Evolutionary conservation across 2,329 filamentous ascomycete genomes (phyloP), one percentile per base, ranked within the genome.

Genomic region (Parastagonospora nodorum): DNA sequence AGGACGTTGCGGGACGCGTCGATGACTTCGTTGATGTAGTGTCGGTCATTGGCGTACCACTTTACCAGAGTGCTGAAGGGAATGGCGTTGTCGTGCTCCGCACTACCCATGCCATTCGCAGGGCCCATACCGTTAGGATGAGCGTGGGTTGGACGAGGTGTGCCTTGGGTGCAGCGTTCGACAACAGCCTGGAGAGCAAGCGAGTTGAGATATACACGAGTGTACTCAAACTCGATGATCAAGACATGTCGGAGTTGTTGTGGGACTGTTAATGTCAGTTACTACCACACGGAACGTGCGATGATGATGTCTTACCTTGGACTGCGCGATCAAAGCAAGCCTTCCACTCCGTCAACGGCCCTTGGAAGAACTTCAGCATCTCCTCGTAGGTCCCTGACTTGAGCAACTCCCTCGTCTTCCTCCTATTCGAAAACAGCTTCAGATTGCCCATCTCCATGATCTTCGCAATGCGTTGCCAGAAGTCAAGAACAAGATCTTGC

Each of bases 161-260:
- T 86, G 57, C 92, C 88, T 53, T 83, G 92, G 6, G 91, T 93
- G 75, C 90, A 96, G 53, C 92, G 85, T 74, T 97, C 93, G 5
- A 97, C 91, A 3, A 97, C 92, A 16, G 94, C 94, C 75, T 99
- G 94, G 2, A 99, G 79, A 2, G 92, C 92, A 2, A 99, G 80
- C 1, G 92, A 96, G 72, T 97, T 97, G 76, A 97, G 84, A 69
- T 97, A 97, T 43, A 97, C 89, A 65, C 93, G 85, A 24, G 93
- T 91, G 69, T 97, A 97, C 67, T 97, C 91, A 67, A 94, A 97
- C 76, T 99, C 94, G 59, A 97, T 97, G 7, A 86, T 88, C 28
- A 99, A 80, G 51, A 97, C 92, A 69, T 92, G 86, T 39, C 82
- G 79, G 75, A 87, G 84, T 49, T 83, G 77, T 12, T 79, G 76